Conservation (phyloP, 495 filamentous ascomycete species). For the Endocarpon pusillum region DNA sequence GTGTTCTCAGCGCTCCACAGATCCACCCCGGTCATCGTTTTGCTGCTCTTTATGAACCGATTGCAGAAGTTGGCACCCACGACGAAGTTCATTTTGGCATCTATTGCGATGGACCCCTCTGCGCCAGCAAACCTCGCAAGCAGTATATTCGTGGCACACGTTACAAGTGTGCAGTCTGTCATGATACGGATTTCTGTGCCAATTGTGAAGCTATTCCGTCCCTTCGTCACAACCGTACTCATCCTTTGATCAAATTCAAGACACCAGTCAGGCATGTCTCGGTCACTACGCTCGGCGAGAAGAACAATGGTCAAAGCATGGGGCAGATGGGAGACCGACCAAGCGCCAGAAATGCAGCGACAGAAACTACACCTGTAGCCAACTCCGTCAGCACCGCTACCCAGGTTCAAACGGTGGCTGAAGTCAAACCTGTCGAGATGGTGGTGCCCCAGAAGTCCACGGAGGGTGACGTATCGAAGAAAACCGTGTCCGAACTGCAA, state of each 20-base stretch:
- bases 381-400: constrained; percentile 38
- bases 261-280: constrained; percentile 78
- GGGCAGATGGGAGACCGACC: constrained; percentile 50
- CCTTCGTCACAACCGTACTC: constrained; percentile 79
- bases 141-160: constrained; percentile 69
- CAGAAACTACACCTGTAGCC: constrained; percentile 29
- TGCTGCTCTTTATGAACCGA: constrained; percentile 67
- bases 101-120: constrained; percentile 91
- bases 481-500: constrained; percentile 24
- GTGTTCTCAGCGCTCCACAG: constrained; percentile 43
- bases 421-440: constrained; percentile 43
- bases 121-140: constrained; percentile 36
- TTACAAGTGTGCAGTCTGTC: constrained; percentile 95
- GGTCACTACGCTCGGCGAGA: constrained; percentile 69
- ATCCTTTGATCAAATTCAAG: constrained; percentile 95
- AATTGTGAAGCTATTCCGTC: constrained; percentile 77
- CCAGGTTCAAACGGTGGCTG: constrained; percentile 53
- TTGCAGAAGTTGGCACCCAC: constrained; percentile 33
- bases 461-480: constrained; percentile 11
- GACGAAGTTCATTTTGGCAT: constrained; percentile 59
- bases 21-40: constrained; percentile 80
- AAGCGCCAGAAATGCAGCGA: constrained; percentile 23
- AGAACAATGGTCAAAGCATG: constrained; percentile 40
- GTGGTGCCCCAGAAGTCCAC: constrained; percentile 24
- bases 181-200: constrained; percentile 92